Percentiles rank a stretch among this genome's conserved stretches.
These are phyloP conservation scores for Moesziomyces sp. DNA, from an alignment of 1,284 basidiomycete species.

Conservation along the genomic window DNA sequence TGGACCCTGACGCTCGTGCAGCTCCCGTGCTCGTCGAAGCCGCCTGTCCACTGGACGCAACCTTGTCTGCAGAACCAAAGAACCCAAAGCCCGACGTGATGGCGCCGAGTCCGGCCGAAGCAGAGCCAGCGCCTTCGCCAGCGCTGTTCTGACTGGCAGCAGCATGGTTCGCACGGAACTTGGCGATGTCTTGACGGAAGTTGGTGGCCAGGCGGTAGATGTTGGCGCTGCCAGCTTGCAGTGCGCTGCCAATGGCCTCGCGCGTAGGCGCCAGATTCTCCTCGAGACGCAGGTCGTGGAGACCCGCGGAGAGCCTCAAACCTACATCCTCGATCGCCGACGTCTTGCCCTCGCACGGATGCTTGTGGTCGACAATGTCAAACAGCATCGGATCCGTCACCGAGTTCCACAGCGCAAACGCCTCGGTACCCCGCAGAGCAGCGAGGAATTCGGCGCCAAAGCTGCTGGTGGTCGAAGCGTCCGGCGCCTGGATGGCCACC, in stretches of 20 bases:
- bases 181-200: constrained; percentile 58
- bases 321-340: constrained; percentile 64
- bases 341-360: constrained; percentile 64
- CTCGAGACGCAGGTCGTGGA: constrained; percentile 64
- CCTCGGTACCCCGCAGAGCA: constrained; percentile 53
- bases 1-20: constrained; percentile 27
- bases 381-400: constrained; percentile 63
- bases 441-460: constrained; percentile 62
- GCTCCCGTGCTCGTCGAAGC: background rate
- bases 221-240: constrained; percentile 56
- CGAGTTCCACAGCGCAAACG: constrained; percentile 54
- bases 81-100: constrained; percentile 32
- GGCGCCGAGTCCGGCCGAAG: constrained; percentile 13
- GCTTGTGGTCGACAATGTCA: constrained; percentile 62
- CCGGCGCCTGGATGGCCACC: constrained; percentile 43
- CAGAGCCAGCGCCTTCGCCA: constrained; percentile 4
- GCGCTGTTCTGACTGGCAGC: constrained; percentile 20
- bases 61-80: constrained; percentile 14
- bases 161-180: constrained; percentile 37
- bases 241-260: constrained; percentile 61
- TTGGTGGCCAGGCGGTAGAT: constrained; percentile 58
- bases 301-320: constrained; percentile 57
- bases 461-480: constrained; percentile 33
- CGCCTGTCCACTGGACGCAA: constrained; percentile 5
- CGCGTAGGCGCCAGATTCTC: constrained; percentile 64